Evolutionary conservation across 805 yeast species (phyloP).

Genomic region (Suhomyces pyralidae): DNA sequence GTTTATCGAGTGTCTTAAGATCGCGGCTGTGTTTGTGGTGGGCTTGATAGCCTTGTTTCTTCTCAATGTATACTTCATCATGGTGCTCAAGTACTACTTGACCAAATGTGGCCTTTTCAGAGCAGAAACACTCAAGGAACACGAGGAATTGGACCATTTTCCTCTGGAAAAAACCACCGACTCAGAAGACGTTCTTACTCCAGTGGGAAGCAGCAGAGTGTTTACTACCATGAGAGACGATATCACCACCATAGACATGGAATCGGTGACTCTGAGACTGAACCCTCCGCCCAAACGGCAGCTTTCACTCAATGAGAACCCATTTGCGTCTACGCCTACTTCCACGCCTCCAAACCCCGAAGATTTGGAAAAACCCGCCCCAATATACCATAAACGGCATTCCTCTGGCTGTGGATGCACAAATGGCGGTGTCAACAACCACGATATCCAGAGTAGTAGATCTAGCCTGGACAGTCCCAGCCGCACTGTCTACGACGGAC

Average conservation of each 20-base stretch:
- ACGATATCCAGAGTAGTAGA: too few relatives aligned
- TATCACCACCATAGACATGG: conserved; percentile 38
- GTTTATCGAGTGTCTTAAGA: conserved; percentile 66
- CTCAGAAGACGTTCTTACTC: background rate
- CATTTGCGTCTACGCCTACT: conserved; percentile 8
- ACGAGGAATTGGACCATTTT: conserved; percentile 11
- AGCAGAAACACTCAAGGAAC: conserved; percentile 11
- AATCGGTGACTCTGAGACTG: background rate
- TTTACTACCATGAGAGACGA: conserved; percentile 30
- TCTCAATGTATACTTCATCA: conserved; percentile 41
- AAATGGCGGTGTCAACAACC: background rate
- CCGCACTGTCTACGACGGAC: background rate
- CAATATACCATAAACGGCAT: conserved; percentile 1
- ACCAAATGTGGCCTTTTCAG: conserved; percentile 6
- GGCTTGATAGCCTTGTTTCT: conserved; percentile 55
- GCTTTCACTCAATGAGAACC: conserved; percentile 12
- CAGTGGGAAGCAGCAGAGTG: conserved; percentile 3
- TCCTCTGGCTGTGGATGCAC: background rate
- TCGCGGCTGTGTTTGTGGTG: conserved; percentile 68
- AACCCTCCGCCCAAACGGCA: background rate
- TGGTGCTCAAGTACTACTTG: conserved; percentile 18
- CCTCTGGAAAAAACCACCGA: background rate
- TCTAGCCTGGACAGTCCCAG: background rate
- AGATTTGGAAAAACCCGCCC: conserved; percentile 6
- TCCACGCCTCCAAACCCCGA: background rate